Evolutionary conservation across 345 rosid genomes (phyloP).

Genomic region (Moringa oleifera): DNA sequence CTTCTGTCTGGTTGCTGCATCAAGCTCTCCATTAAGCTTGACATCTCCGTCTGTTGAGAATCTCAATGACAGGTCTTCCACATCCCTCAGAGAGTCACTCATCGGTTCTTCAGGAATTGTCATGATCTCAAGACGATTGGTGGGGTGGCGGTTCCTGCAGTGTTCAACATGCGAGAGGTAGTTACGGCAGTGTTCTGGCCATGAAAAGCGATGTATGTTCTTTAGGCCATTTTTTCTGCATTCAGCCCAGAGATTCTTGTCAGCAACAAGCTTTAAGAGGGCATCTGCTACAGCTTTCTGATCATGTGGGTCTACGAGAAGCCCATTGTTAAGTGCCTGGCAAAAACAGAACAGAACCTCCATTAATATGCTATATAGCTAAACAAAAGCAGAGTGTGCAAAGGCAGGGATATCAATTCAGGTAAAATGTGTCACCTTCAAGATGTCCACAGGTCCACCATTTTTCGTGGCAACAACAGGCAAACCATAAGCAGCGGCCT

Average conservation of each 20-base stretch:
- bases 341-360: conserved; percentile 8
- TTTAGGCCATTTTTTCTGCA: conserved; percentile 58
- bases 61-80: conserved; percentile 75
- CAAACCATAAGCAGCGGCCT: conserved; percentile 72
- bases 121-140: conserved; percentile 55
- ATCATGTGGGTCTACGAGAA: conserved; percentile 65
- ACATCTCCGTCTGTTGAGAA: conserved; percentile 76
- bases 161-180: conserved; percentile 78
- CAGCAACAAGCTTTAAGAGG: conserved; percentile 60
- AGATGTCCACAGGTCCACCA: conserved; percentile 68
- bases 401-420: background rate
- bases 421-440: conserved; percentile 33
- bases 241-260: conserved; percentile 54
- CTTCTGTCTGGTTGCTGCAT: conserved; percentile 60
- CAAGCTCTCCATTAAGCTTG: conserved; percentile 61
- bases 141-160: conserved; percentile 76
- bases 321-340: conserved; percentile 65
- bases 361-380: conserved; percentile 6
- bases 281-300: conserved; percentile 60
- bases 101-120: conserved; percentile 70
- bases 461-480: conserved; percentile 68
- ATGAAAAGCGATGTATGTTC: conserved; percentile 59
- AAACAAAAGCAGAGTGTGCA: conserved; percentile 1
- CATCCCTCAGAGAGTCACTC: conserved; percentile 81
- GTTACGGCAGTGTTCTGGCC: conserved; percentile 76